phyloP scores from a whole-genome alignment of 305 asterid genomes.

The Caryopteris hybrid region DNA sequence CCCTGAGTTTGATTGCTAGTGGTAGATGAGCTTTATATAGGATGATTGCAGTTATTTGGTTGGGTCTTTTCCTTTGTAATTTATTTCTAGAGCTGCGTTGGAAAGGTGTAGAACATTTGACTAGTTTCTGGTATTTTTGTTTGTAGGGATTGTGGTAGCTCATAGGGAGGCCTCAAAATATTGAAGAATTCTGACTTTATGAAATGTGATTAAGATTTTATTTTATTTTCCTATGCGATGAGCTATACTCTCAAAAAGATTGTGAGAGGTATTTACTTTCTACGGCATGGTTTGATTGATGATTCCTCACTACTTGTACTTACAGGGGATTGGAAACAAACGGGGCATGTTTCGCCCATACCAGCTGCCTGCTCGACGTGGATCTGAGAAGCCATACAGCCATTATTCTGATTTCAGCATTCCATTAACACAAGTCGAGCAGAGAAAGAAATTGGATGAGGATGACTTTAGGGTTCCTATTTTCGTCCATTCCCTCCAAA shows the following conservation, averaged over 20 bases:
- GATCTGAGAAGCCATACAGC: slow-evolving; percentile 29
- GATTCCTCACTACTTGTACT: slow-evolving; percentile 6
- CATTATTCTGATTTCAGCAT: slow-evolving; percentile 25
- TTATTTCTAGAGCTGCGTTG: background rate
- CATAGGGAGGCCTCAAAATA: background rate
- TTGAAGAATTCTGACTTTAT: background rate
- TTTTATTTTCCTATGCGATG: slow-evolving; percentile 2
- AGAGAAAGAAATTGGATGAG: slow-evolving; percentile 41
- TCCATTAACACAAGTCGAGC: slow-evolving; percentile 30
- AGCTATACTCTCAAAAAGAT: background rate
- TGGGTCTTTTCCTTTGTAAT: background rate
- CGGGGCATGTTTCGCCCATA: slow-evolving; percentile 24
- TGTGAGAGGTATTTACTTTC: too few relatives aligned
- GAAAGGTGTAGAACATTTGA: background rate
- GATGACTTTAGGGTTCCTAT: slow-evolving; percentile 66
- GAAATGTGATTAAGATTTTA: background rate
- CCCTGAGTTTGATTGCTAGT: background rate
- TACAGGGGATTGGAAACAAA: slow-evolving; percentile 38
- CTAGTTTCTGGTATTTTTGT: background rate
- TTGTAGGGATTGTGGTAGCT: background rate
- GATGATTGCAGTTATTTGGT: background rate
- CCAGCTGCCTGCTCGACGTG: slow-evolving; percentile 31
- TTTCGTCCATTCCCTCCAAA: slow-evolving; percentile 28
- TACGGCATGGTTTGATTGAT: background rate
- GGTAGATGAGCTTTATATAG: background rate